Evolutionary conservation across 2,329 filamentous ascomycete genomes (phyloP).

Genomic region (Mollisiaceae sp.): DNA sequence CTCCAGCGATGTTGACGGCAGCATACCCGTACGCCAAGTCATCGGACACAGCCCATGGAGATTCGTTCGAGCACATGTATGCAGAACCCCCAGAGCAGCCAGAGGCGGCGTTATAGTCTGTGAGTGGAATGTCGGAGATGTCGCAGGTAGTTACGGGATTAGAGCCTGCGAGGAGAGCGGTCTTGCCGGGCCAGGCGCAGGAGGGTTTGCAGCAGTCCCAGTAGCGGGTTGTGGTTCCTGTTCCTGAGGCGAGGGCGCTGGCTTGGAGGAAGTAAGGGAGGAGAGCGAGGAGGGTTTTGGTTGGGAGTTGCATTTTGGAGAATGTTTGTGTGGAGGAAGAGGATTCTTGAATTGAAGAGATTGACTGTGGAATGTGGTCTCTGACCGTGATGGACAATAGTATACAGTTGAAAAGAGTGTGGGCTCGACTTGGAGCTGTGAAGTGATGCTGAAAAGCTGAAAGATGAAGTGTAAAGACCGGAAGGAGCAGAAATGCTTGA

Average conservation of each 20-base stretch:
- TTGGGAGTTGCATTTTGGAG: constrained; percentile 35
- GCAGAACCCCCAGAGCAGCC: constrained; percentile 63
- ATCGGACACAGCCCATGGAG: constrained; percentile 64
- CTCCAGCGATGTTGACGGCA: constrained; percentile 60
- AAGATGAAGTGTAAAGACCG: constrained; percentile 13
- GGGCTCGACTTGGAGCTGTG: constrained; percentile 24
- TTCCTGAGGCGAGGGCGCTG: constrained; percentile 31
- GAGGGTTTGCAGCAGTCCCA: constrained; percentile 73
- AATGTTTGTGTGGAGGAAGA: not conserved
- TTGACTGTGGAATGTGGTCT: constrained; percentile 2
- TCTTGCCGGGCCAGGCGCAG: constrained; percentile 64
- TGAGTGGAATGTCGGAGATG: constrained; percentile 57
- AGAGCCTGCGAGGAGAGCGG: constrained; percentile 49
- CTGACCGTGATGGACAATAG: constrained; percentile 11
- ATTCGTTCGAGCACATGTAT: constrained; percentile 65
- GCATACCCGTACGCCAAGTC: constrained; percentile 68
- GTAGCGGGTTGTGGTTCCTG: constrained; percentile 48
- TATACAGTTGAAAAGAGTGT: constrained; percentile 22
- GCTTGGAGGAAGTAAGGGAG: constrained; percentile 35
- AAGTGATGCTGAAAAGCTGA: constrained; percentile 4
- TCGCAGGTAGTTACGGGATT: constrained; percentile 59
- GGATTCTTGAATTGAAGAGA: not conserved
- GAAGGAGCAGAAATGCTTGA: constrained; percentile 15
- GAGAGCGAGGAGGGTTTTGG: constrained; percentile 33
- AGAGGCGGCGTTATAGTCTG: constrained; percentile 51